Conservation (phyloP, 2,329 filamentous ascomycete genomes). For the Periconia macrospinosa region DNA sequence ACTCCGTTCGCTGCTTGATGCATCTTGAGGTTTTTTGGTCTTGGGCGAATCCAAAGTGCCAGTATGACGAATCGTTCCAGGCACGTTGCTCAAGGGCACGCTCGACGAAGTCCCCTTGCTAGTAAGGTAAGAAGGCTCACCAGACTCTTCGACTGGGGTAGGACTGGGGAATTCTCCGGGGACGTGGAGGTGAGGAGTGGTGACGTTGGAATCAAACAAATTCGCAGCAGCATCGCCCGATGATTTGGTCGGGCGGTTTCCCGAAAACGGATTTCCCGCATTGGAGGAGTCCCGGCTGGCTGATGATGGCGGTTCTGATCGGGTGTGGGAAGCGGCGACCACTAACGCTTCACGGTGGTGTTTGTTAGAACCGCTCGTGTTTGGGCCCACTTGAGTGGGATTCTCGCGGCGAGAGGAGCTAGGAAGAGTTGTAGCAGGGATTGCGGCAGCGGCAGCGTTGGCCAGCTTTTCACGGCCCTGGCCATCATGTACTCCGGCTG, state of each 20-base stretch:
- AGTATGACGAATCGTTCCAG: slow-evolving; percentile 21
- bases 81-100: slow-evolving; percentile 1
- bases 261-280: slow-evolving; percentile 24
- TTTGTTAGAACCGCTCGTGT: neutral
- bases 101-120: slow-evolving; percentile 1
- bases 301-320: slow-evolving; percentile 1
- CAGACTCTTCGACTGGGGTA: slow-evolving; percentile 30
- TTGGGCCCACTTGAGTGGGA: neutral
- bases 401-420: slow-evolving; percentile 5
- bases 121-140: slow-evolving; percentile 19
- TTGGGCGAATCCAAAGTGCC: slow-evolving; percentile 23
- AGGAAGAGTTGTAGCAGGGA: slow-evolving; percentile 4
- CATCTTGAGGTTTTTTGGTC: slow-evolving; percentile 1
- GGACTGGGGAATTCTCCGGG: slow-evolving; percentile 38
- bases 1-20: too few species aligned
- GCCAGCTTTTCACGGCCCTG: slow-evolving; percentile 31
- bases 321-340: slow-evolving; percentile 12
- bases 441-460: slow-evolving; percentile 12
- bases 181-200: slow-evolving; percentile 31
- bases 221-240: slow-evolving; percentile 28
- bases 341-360: slow-evolving; percentile 22
- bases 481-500: slow-evolving; percentile 11
- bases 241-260: neutral
- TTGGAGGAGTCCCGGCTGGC: neutral
- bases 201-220: slow-evolving; percentile 19